Conservation (phyloP, 148 eudicot species). For the Rhododendron griersonianum region DNA sequence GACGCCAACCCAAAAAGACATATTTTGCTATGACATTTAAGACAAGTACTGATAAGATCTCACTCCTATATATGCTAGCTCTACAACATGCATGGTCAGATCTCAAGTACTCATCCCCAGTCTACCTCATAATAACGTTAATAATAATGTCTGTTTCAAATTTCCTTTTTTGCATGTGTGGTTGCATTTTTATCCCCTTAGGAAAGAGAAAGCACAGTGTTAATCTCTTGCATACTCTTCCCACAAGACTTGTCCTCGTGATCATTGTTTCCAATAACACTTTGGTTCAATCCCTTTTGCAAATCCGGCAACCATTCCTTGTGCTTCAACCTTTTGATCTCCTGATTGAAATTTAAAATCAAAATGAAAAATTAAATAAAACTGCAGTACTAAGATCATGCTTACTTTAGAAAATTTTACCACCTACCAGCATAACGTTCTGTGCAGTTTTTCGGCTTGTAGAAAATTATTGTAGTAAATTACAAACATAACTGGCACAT, state of each 20-base stretch:
- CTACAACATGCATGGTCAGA: constrained; percentile 29
- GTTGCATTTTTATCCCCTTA: background rate
- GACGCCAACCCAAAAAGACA: no score
- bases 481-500: background rate
- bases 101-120: constrained; percentile 39
- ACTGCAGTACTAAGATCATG: background rate
- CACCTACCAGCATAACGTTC: background rate
- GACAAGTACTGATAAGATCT: constrained; percentile 40
- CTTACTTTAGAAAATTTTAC: background rate
- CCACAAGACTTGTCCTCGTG: constrained; percentile 10
- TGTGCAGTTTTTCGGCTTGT: background rate
- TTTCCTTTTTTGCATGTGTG: background rate
- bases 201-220: constrained; percentile 49
- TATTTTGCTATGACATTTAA: background rate
- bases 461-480: background rate
- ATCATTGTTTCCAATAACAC: background rate
- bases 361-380: background rate
- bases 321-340: constrained; percentile 19
- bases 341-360: constrained; percentile 12
- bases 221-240: constrained; percentile 21
- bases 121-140: background rate
- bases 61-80: constrained; percentile 21
- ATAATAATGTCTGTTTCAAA: background rate
- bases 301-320: constrained; percentile 33
- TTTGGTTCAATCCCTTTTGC: constrained; percentile 36